Conservation (phyloP, 2,329 filamentous ascomycete genomes). For the Leptographium flavum region DNA sequence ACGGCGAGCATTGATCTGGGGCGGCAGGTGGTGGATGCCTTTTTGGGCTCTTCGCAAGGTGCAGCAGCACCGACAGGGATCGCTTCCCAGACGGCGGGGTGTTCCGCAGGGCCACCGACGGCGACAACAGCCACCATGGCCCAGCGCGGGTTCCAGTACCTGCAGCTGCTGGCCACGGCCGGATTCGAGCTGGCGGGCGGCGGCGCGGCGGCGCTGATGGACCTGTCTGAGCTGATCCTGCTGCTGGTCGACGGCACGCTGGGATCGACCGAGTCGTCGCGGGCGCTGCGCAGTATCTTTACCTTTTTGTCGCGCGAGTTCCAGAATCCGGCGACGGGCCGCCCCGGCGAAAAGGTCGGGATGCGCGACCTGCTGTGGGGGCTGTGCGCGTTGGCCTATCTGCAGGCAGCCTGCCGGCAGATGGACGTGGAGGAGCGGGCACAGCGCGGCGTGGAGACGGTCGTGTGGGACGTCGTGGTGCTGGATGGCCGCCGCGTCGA, state of each 20-base stretch:
- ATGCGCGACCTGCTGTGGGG: conserved; percentile 47
- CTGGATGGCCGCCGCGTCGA: conserved; percentile 44
- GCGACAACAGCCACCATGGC: conserved; percentile 15
- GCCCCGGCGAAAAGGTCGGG: conserved; percentile 43
- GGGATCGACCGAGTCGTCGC: conserved; percentile 54
- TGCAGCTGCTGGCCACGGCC: conserved; percentile 10
- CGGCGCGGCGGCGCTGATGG: conserved; percentile 13
- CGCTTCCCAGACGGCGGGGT: conserved; percentile 28
- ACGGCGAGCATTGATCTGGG: conserved; percentile 43
- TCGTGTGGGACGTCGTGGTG: conserved; percentile 54
- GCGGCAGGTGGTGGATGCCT: conserved; percentile 37
- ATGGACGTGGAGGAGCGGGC: conserved; percentile 34
- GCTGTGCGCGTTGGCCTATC: conserved; percentile 44
- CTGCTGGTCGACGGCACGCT: conserved; percentile 49
- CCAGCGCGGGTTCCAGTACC: conserved; percentile 10
- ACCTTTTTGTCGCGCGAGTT: conserved; percentile 50
- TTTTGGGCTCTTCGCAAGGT: too few species aligned
- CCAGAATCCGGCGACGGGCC: conserved; percentile 45
- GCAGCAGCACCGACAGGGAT: neutral
- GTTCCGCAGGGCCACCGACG: too few species aligned
- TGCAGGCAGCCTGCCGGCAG: conserved; percentile 42
- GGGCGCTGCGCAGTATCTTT: conserved; percentile 53
- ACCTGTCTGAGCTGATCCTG: conserved; percentile 42
- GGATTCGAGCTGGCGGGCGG: conserved; percentile 11
- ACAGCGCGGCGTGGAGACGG: conserved; percentile 34